Evolutionary conservation across 139 green algal species (phyloP), one percentile per base, ranked within the genome.

Genomic region (Pycnococcus provasolii): DNA sequence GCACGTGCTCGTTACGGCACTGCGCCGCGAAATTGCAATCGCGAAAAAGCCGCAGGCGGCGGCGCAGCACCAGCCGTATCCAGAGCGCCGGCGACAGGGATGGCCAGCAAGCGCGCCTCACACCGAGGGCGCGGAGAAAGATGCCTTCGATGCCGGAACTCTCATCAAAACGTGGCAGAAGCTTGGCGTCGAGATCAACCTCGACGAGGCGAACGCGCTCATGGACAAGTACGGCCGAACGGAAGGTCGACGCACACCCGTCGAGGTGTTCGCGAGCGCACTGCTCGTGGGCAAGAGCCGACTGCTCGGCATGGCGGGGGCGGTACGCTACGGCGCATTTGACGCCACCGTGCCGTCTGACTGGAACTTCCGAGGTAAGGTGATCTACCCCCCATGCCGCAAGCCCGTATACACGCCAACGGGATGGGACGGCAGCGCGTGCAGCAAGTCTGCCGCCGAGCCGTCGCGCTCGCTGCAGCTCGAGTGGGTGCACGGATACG

Each of bases 381-480:
- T 74, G 60, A 58, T 57, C 3, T 67, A 74, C 4, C 55, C 45
- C 2, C 39, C 48, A 8, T 69, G 60, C 50, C 70, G 75, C 48
- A 90, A 87, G 68, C 77, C 82, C 45, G 83, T 92, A 13, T 86
- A 77, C 66, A 81, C 78, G 26, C 80, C 80, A 39, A 78, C 74
- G 40, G 59, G 79, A 43, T 90, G 80, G 80, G 67, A 67, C 58
- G 54, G 42, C 58, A 37, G 42, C 11, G 39, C 45, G 37, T 46
- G 9, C 13, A 39, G 15, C 11, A 6, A 60, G 2, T 64, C 59
- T 2, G 60, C 26, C 44, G 8, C 2, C 11, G 8, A n/a, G 4
- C 68, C 60, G 40, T 57, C 60, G 6, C 6, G 43, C 15, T 59
- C 51, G 8, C 60, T 74, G 60, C 39, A 37, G n/a, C 68, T 74